Base-by-base conservation (phyloP, 768 basidiomycete genomes). In the Mycena floridula region DNA sequence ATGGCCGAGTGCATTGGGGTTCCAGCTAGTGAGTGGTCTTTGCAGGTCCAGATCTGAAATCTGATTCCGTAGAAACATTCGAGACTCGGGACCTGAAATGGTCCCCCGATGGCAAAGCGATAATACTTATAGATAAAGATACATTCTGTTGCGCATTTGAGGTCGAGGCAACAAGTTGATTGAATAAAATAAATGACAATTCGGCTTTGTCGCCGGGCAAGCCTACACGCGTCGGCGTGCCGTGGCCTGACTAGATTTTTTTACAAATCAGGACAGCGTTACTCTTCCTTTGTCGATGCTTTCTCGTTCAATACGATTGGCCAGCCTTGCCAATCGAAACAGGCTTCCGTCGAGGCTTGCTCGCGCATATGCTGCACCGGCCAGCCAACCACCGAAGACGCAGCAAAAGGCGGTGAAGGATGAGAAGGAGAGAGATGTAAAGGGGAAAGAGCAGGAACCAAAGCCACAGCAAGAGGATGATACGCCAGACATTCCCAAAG, bases 1-100 rank as follows among this genome's bases (percentile, higher is more conserved):
- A 84, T 91, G 64, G 89, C 90, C 3, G 93, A 95, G 61, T 94
- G 90, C 54, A 78, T 94, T 25, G 89, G 89, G 6, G 79, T 96
- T 4, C 93, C 93, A 25, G 77, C 85, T n/a, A 79, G 88, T 87
- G 57, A 65, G 89, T n/a, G n/a, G n/a, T n/a, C n/a, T 77, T 23
- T 44, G 50, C 47, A n/a, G 28, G 23, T 27, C 16, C 36, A 13
- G 15, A 7, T 35, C 18, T 35, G 3, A 15, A 15, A 15, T 7
- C 18, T 35, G 15, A 35, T 20, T 44, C 25, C 41, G 13, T 42
- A 88, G 87, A 79, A 47, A 74, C 77, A 56, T 94, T 94, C 51
- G 76, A 82, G 44, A 74, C 81, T 3, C 72, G 71, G 44, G 83
- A 89, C 50, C 51, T 89, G 4, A 71, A 62, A 32, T 96, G 90